These are phyloP conservation scores for Penstemon barbatus DNA, from an alignment of 257 asterid genomes.

Conservation along the genomic window DNA sequence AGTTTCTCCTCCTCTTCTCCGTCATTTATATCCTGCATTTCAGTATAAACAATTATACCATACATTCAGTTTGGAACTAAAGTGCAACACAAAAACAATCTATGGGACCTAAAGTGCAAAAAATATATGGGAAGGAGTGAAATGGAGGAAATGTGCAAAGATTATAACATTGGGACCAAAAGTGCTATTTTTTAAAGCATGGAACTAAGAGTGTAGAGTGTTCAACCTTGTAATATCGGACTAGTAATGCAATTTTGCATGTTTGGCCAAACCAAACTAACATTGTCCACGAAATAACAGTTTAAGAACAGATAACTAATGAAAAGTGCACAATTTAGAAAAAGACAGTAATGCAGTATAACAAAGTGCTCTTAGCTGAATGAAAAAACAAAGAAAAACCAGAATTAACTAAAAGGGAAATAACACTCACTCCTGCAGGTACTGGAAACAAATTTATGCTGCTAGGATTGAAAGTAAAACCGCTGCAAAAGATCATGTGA, in stretches of 20 bases:
- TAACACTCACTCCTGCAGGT: constrained; percentile 59
- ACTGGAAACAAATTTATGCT: constrained; percentile 73
- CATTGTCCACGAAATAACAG: too few species aligned
- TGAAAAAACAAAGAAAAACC: background rate
- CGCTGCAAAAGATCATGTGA: constrained; percentile 45
- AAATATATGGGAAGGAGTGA: background rate
- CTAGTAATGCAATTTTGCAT: too few species aligned
- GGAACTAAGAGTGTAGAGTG: too few species aligned
- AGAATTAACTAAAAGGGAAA: background rate
- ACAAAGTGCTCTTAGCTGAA: background rate
- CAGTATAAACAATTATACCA: constrained; percentile 12
- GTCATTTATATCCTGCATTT: constrained; percentile 42
- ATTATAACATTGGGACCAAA: background rate
- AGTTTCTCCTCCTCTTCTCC: constrained; percentile 41
- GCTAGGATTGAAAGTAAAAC: constrained; percentile 55
- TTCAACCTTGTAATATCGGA: too few species aligned
- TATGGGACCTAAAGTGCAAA: background rate
- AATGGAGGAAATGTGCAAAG: too few species aligned
- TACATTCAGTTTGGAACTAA: background rate
- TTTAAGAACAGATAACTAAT: too few species aligned
- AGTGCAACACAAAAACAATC: background rate
- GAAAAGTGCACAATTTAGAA: background rate
- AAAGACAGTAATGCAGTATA: background rate
- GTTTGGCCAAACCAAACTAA: too few species aligned
- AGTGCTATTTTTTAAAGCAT: background rate